phyloP scores from a whole-genome alignment of 176 grass and related monocot genomes.

The Metroxylon sagu region DNA sequence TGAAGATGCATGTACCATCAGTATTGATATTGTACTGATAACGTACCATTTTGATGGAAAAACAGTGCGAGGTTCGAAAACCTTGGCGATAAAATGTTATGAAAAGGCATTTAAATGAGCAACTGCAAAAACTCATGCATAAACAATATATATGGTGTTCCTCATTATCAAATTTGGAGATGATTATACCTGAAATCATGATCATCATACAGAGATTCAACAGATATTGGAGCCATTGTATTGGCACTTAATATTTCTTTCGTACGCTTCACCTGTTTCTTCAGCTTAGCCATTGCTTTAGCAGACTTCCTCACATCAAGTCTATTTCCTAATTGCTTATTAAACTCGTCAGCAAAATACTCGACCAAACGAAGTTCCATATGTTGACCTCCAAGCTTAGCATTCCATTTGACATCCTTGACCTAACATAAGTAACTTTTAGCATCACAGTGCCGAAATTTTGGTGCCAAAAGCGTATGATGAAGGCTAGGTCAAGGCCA shows the following conservation, averaged over 20 bases:
- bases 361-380: constrained; percentile 83
- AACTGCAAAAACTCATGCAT: background rate
- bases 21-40: too few relatives aligned
- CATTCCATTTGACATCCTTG: constrained; percentile 93
- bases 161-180: background rate
- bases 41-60: too few relatives aligned
- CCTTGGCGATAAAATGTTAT: too few relatives aligned
- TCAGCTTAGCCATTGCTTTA: constrained; percentile 98
- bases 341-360: constrained; percentile 90
- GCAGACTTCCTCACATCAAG: constrained; percentile 81
- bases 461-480: too few relatives aligned
- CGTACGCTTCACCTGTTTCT: constrained; percentile 99
- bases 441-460: too few relatives aligned
- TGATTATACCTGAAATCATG: constrained; percentile 78
- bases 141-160: too few relatives aligned
- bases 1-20: too few relatives aligned
- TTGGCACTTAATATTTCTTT: constrained; percentile 99
- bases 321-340: constrained; percentile 70
- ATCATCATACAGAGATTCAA: constrained; percentile 93
- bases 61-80: too few relatives aligned
- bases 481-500: too few relatives aligned
- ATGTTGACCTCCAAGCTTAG: constrained; percentile 78
- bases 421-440: constrained; percentile 35
- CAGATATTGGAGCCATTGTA: constrained; percentile 78
- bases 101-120: background rate